Evolutionary conservation across 2,329 filamentous ascomycete species (phyloP).

Genomic region (Colletotrichum sp.): DNA sequence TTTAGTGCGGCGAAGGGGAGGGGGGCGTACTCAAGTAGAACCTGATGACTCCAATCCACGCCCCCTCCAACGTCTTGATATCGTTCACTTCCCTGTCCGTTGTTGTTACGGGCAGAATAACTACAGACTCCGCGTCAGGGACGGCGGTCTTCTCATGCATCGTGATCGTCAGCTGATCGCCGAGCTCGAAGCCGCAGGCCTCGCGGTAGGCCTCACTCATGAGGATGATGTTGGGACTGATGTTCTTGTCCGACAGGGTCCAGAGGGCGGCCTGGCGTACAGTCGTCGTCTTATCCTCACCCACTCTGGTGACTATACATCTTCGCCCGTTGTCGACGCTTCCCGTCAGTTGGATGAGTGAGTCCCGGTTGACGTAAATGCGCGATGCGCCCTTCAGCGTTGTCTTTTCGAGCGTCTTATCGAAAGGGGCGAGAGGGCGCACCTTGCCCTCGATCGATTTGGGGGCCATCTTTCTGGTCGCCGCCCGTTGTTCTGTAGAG

Average conservation of each 20-base stretch:
- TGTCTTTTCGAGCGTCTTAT: constrained; percentile 45
- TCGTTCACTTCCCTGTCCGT: constrained; percentile 34
- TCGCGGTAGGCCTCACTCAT: constrained; percentile 77
- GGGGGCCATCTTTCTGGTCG: neutral
- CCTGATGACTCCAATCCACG: constrained; percentile 4
- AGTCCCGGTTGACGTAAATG: constrained; percentile 53
- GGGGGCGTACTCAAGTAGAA: constrained; percentile 7
- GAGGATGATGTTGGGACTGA: constrained; percentile 72
- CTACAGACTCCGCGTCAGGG: constrained; percentile 60
- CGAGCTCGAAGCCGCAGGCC: constrained; percentile 73
- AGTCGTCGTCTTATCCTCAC: constrained; percentile 15
- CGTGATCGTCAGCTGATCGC: constrained; percentile 66
- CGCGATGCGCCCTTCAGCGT: constrained; percentile 49
- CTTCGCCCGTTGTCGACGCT: constrained; percentile 46
- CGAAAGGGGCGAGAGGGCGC: constrained; percentile 40
- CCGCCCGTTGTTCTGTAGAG: neutral
- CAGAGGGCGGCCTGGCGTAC: constrained; percentile 54
- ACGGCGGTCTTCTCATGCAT: constrained; percentile 59
- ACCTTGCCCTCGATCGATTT: constrained; percentile 34
- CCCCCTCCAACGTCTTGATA: constrained; percentile 31
- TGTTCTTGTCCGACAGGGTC: constrained; percentile 60
- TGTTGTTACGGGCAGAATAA: constrained; percentile 3
- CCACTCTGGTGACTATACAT: constrained; percentile 43
- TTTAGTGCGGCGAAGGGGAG: neutral
- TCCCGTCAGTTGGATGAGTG: constrained; percentile 49